Base-by-base conservation (phyloP, 768 basidiomycete species). In the Pisolithus microcarpus region DNA sequence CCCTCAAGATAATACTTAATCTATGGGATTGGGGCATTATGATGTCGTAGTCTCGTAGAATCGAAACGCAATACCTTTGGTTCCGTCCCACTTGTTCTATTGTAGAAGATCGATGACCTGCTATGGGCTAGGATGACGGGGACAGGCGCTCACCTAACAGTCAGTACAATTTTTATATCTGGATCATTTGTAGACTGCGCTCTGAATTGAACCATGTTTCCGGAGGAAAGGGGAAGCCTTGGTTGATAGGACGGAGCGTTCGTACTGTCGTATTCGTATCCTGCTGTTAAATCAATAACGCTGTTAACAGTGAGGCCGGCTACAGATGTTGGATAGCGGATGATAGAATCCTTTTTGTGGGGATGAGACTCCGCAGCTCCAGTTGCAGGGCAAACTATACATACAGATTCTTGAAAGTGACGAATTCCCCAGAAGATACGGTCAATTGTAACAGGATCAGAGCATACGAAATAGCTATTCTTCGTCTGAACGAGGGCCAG, bases 1-100 rank as follows among this genome's bases (percentile, higher is more conserved):
- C 87, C 91, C 70, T 94, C 91, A 26, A 93, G 71, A 61, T 94
- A 94, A 65, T 86, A 91, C 63, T 94, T 94, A 69, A 92, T 88
- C 87, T 76, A 48, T 34, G 48, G 30, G 23, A 42, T 34, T 15
- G 21, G 7, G 3, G 48, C 30, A 11, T 55, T 31, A 55, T 40
- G 9, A 23, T 18, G 7, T 3, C 28, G 39, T 19, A 51, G n/a
- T 21, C n/a, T 47, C 13, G 4, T n/a, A 34, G 28, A 3, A 11
- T 4, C 7, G 18, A 24, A 11, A 28, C 6, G 38, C 7, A 13
- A 18, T 59, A 86, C 88, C 80, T 93, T 93, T 0, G 91, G 91
- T 59, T 93, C 91, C 13, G 91, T 94, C 18, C 91, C 91, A 57
- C 87, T 90, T 26, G 91, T 93, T 49, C 91, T 85, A 34, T 34